Percentiles rank a stretch among this genome's conserved stretches.
phyloP scores from a whole-genome alignment of 257 asterid species.

The Prunella vulgaris region DNA sequence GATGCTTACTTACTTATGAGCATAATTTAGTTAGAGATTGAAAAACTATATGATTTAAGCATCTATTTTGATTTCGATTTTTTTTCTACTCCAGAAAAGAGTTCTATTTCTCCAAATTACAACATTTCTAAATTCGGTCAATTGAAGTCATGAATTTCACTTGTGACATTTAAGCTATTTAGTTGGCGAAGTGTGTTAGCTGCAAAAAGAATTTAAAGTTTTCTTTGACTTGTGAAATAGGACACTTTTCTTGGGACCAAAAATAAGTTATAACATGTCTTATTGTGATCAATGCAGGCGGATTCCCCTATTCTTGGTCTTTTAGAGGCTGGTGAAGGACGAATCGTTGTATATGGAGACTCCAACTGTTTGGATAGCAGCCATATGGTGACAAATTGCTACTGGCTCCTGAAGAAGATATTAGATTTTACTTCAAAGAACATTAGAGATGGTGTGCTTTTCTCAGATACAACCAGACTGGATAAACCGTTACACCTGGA shows the following conservation, averaged over 20 bases:
- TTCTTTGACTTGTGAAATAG: neutral
- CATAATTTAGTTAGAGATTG: no score
- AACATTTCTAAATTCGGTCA: neutral
- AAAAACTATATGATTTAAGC: neutral
- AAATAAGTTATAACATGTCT: neutral
- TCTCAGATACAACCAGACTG: constrained; percentile 61
- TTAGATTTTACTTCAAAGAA: constrained; percentile 66
- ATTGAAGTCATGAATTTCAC: neutral
- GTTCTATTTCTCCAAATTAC: neutral
- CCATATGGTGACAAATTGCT: constrained; percentile 98
- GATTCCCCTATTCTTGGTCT: constrained; percentile 96
- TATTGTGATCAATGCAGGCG: constrained; percentile 44
- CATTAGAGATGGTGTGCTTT: constrained; percentile 67
- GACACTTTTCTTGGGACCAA: neutral
- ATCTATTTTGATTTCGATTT: neutral
- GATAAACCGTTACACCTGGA: constrained; percentile 58
- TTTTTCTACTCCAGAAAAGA: neutral
- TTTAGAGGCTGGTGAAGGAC: constrained; percentile 64
- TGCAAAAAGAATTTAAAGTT: neutral
- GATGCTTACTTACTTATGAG: neutral
- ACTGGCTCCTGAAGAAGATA: constrained; percentile 86
- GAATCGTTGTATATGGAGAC: constrained; percentile 88
- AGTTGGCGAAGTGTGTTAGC: neutral
- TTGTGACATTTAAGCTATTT: neutral
- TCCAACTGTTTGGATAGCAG: constrained; percentile 99